Percentiles rank a stretch among this genome's conserved stretches.
phyloP scores from a whole-genome alignment of 2,329 filamentous ascomycete species.

The Clonostachys solani region DNA sequence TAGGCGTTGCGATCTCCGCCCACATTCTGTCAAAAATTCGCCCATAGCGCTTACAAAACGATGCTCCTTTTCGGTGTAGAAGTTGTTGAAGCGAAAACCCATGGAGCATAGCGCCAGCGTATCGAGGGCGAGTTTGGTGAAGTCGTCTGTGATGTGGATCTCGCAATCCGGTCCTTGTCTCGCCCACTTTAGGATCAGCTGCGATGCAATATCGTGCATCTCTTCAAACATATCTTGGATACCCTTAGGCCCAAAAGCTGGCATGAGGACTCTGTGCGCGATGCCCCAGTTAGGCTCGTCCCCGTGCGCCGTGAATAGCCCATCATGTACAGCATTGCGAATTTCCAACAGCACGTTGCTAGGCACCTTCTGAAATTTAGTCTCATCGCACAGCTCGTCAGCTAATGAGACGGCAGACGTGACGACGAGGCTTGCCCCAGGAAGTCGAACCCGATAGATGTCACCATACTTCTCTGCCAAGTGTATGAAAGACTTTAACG shows the following conservation, averaged over 20 bases:
- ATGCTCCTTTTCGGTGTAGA: constrained; percentile 40
- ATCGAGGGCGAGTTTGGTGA: constrained; percentile 57
- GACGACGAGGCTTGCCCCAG: constrained; percentile 29
- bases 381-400: constrained; percentile 55
- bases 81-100: constrained; percentile 56
- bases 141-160: constrained; percentile 52
- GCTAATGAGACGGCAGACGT: constrained; percentile 42
- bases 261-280: constrained; percentile 57
- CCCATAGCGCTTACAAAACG: constrained; percentile 1
- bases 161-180: constrained; percentile 28
- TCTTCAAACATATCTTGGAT: constrained; percentile 55
- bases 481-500: background rate
- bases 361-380: constrained; percentile 48
- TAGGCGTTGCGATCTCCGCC: constrained; percentile 29
- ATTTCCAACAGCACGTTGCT: constrained; percentile 40
- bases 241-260: constrained; percentile 59
- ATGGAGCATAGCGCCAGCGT: constrained; percentile 55
- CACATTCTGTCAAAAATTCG: background rate
- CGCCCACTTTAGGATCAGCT: constrained; percentile 52
- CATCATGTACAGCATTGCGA: constrained; percentile 39
- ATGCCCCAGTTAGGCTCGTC: constrained; percentile 30
- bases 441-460: background rate
- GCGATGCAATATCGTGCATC: constrained; percentile 46
- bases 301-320: constrained; percentile 13
- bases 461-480: constrained; percentile 23